phyloP scores from a whole-genome alignment of 2,329 filamentous ascomycete genomes.

The Stachybotrys chlorohalonatus region DNA sequence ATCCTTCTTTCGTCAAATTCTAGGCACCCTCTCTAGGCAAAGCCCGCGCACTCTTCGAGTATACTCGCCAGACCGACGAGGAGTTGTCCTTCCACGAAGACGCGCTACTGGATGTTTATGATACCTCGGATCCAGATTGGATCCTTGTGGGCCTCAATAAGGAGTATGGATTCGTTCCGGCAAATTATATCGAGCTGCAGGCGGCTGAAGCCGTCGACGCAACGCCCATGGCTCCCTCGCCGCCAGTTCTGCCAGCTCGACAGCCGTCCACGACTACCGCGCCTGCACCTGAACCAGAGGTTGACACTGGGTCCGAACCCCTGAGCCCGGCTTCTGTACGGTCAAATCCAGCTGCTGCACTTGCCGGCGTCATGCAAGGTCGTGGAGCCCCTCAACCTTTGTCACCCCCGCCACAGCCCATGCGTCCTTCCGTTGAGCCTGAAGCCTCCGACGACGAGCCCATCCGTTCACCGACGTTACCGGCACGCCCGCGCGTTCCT shows the following conservation, averaged over 20 bases:
- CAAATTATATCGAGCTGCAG: slow-evolving; percentile 84
- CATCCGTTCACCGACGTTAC: slow-evolving; percentile 9
- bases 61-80: slow-evolving; percentile 93
- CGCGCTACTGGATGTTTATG: slow-evolving; percentile 72
- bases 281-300: not conserved
- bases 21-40: slow-evolving; percentile 58
- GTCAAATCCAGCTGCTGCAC: slow-evolving; percentile 40
- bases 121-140: slow-evolving; percentile 91
- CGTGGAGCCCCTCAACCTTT: slow-evolving; percentile 25
- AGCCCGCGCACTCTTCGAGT: slow-evolving; percentile 95
- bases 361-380: slow-evolving; percentile 47
- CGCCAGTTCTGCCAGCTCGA: slow-evolving; percentile 35
- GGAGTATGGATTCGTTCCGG: slow-evolving; percentile 88
- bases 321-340: slow-evolving; percentile 20
- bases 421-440: slow-evolving; percentile 14
- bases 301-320: slow-evolving; percentile 9
- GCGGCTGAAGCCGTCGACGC: not conserved
- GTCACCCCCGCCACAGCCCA: slow-evolving; percentile 15
- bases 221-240: slow-evolving; percentile 16
- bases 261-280: slow-evolving; percentile 17
- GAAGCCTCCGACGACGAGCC: slow-evolving; percentile 11
- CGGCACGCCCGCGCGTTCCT: slow-evolving; percentile 4
- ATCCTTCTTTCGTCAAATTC: slow-evolving; percentile 6
- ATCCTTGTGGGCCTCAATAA: slow-evolving; percentile 77
- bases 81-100: slow-evolving; percentile 95